phyloP scores from a whole-genome alignment of 1,284 basidiomycete species.

The Fomitopsis betulina region DNA sequence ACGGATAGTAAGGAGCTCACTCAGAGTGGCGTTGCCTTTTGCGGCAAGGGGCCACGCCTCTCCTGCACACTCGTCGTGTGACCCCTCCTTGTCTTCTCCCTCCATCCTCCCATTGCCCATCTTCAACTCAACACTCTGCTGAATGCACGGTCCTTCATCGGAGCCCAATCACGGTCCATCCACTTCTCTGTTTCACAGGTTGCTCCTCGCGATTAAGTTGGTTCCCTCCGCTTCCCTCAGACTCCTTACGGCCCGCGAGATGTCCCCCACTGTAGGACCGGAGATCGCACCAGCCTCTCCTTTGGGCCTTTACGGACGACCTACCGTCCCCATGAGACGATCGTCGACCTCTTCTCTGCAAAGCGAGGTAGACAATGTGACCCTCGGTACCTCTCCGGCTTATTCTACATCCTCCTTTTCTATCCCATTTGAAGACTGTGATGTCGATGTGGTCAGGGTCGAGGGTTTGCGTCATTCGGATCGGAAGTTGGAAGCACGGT shows the following conservation, averaged over 20 bases:
- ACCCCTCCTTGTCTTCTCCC: background rate
- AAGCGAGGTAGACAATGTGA: constrained; percentile 14
- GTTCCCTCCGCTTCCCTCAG: constrained; percentile 15
- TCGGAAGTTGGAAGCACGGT: constrained; percentile 68
- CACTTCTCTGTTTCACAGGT: constrained; percentile 10
- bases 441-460: constrained; percentile 43
- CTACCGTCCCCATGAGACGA: constrained; percentile 15
- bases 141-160: background rate
- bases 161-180: background rate
- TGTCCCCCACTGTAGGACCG: constrained; percentile 26
- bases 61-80: background rate
- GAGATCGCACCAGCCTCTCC: constrained; percentile 19
- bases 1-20: too few species aligned
- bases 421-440: constrained; percentile 37
- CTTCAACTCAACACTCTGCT: background rate
- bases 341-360: constrained; percentile 21
- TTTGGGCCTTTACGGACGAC: constrained; percentile 12
- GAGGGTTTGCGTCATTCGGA: constrained; percentile 64
- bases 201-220: constrained; percentile 18
- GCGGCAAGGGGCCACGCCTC: background rate
- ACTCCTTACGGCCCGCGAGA: constrained; percentile 12
- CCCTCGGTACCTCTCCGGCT: constrained; percentile 17
- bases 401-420: constrained; percentile 37
- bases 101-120: background rate
- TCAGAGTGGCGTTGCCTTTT: background rate